Conservation (phyloP, 306 rosid genomes). For the Quercus rubra region DNA sequence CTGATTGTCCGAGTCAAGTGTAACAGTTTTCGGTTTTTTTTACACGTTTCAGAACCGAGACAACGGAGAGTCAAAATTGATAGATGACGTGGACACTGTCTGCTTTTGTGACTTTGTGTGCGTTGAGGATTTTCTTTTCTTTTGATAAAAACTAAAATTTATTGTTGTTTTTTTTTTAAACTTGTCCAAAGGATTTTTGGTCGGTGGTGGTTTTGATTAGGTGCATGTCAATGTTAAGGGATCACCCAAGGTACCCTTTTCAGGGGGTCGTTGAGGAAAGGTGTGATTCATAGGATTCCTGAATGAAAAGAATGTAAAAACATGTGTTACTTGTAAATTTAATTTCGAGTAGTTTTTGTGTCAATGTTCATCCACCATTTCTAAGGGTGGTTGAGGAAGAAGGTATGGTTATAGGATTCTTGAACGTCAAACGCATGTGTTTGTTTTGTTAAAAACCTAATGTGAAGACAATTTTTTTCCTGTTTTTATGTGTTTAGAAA, state of each 20-base stretch:
- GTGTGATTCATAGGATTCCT: too few species aligned
- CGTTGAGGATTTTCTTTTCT: not conserved
- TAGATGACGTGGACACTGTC: slow-evolving; percentile 6
- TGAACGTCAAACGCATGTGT: too few species aligned
- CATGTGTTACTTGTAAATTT: not conserved
- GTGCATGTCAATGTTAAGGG: slow-evolving; percentile 3
- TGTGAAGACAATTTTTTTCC: too few species aligned
- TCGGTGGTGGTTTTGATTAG: slow-evolving; percentile 27
- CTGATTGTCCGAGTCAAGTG: not conserved
- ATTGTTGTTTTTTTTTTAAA: not conserved
- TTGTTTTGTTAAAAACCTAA: too few species aligned
- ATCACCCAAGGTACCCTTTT: not conserved
- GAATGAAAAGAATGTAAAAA: not conserved
- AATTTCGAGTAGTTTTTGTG: not conserved
- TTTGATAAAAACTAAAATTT: too few species aligned
- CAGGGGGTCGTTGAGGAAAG: too few species aligned
- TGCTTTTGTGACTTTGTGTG: not conserved
- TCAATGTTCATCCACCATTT: too few species aligned
- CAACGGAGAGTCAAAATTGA: not conserved
- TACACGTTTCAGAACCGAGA: slow-evolving; percentile 12
- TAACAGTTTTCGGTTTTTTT: not conserved
- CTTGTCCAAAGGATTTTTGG: slow-evolving; percentile 1
- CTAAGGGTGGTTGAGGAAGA: not conserved
- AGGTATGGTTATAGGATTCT: not conserved
- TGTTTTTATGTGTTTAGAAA: too few species aligned